phyloP scores from a whole-genome alignment of 352 stramenopile genomes.

The Globisporangium megalacanthum region DNA sequence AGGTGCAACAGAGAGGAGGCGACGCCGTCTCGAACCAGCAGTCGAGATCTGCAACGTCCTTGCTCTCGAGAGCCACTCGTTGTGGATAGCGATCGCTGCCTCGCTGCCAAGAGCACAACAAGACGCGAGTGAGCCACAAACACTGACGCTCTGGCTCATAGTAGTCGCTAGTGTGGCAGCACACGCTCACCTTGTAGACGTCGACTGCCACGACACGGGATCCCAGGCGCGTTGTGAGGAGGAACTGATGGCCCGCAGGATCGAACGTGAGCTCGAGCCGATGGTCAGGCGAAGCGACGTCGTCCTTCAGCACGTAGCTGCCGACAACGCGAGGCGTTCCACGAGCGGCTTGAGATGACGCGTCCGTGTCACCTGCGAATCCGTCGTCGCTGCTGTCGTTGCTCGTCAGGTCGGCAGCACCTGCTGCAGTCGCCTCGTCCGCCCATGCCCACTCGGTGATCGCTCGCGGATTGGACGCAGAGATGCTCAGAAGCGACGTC shows the following conservation, averaged over 20 bases:
- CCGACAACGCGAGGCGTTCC: neutral
- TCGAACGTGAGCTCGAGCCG: constrained; percentile 7
- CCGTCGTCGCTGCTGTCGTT: constrained; percentile 12
- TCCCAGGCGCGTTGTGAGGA: neutral
- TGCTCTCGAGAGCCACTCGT: neutral
- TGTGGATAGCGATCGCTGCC: neutral
- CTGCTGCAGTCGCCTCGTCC: constrained; percentile 4
- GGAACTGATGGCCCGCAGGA: constrained; percentile 2
- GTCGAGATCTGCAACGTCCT: neutral
- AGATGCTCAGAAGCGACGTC: constrained; percentile 6
- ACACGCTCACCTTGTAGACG: constrained; percentile 9
- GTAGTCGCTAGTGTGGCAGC: neutral
- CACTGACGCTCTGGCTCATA: neutral
- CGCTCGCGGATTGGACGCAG: neutral
- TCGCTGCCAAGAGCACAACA: neutral
- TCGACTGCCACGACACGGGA: neutral
- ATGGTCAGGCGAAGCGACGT: no score
- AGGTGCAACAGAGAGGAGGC: neutral
- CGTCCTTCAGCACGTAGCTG: constrained; percentile 1
- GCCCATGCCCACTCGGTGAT: constrained; percentile 11
- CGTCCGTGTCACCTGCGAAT: neutral
- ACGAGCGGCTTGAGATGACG: neutral
- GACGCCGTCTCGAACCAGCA: neutral
- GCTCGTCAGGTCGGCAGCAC: constrained; percentile 1
- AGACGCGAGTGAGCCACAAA: neutral